Evolutionary conservation across 2,329 filamentous ascomycete genomes (phyloP).

Genomic region (Lachnellula cervina): DNA sequence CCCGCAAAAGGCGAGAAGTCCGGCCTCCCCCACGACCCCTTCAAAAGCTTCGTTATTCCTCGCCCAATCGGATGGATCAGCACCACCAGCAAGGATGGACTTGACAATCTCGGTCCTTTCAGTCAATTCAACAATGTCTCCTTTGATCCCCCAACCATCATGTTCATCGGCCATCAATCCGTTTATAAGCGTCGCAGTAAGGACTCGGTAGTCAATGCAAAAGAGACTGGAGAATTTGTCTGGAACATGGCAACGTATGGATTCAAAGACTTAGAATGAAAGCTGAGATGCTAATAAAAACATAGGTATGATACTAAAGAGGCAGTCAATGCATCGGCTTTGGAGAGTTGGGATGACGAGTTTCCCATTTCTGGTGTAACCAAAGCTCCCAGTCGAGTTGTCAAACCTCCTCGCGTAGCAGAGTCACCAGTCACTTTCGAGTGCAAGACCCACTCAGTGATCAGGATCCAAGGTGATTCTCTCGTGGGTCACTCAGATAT

Average conservation of each 20-base stretch:
- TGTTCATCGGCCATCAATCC: slow-evolving; percentile 14
- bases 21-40: slow-evolving; percentile 10
- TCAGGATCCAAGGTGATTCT: slow-evolving; percentile 13
- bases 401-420: slow-evolving; percentile 12
- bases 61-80: slow-evolving; percentile 2
- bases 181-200: slow-evolving; percentile 10
- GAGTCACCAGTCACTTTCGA: slow-evolving; percentile 17
- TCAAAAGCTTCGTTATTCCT: slow-evolving; percentile 9
- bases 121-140: slow-evolving; percentile 17
- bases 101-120: slow-evolving; percentile 11
- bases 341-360: slow-evolving; percentile 13
- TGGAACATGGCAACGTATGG: slow-evolving; percentile 19
- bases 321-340: slow-evolving; percentile 1
- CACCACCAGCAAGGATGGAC: slow-evolving; percentile 8
- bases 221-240: slow-evolving; percentile 15
- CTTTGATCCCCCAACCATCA: slow-evolving; percentile 13
- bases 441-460: slow-evolving; percentile 11
- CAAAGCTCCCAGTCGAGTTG: slow-evolving; percentile 8
- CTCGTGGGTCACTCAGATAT: slow-evolving; percentile 15
- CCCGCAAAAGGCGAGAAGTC: slow-evolving; percentile 8
- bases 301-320: slow-evolving; percentile 4
- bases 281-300: neutral
- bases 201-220: slow-evolving; percentile 12
- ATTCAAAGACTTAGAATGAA: neutral
- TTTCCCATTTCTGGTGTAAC: slow-evolving; percentile 10